Evolutionary conservation across 2,329 filamentous ascomycete species (phyloP).

Genomic region (Epichloe gansuensis): DNA sequence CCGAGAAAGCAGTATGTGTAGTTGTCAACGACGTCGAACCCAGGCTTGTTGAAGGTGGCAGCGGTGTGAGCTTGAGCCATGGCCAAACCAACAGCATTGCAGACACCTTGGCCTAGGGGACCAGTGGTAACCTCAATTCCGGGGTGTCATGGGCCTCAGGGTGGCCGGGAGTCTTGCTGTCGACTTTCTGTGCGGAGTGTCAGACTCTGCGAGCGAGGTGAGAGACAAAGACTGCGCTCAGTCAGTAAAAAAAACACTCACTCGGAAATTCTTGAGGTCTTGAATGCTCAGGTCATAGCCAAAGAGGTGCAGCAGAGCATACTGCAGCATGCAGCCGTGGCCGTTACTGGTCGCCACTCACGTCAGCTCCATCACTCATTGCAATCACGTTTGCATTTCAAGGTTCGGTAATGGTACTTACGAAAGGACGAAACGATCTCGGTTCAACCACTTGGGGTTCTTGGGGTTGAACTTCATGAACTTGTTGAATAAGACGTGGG

Average conservation of each 20-base stretch:
- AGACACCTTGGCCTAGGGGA: constrained; percentile 92
- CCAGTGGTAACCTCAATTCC: constrained; percentile 97
- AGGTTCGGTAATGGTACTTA: constrained; percentile 40
- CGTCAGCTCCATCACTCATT: background rate
- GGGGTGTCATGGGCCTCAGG: constrained; percentile 91
- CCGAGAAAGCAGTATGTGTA: constrained; percentile 95
- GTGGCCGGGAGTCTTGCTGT: constrained; percentile 83
- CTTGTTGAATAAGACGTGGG: constrained; percentile 97
- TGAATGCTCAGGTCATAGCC: constrained; percentile 80
- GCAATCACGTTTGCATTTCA: background rate
- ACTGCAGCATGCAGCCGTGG: constrained; percentile 98
- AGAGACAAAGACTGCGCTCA: background rate
- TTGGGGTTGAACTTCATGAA: constrained; percentile 99
- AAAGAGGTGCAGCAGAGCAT: constrained; percentile 93
- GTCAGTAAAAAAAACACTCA: constrained; percentile 36
- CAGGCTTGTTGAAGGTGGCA: constrained; percentile 92
- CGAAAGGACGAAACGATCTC: constrained; percentile 98
- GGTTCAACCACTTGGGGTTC: constrained; percentile 94
- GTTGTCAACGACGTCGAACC: constrained; percentile 85
- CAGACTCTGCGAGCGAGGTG: background rate
- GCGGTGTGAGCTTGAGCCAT: constrained; percentile 89
- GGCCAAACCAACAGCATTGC: constrained; percentile 94
- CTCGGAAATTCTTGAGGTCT: constrained; percentile 92
- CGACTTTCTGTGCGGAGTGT: constrained; percentile 29
- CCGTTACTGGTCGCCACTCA: constrained; percentile 57